Base-by-base conservation (phyloP, 371 early-diverging fungal species). In the Zychaea mexicana region DNA sequence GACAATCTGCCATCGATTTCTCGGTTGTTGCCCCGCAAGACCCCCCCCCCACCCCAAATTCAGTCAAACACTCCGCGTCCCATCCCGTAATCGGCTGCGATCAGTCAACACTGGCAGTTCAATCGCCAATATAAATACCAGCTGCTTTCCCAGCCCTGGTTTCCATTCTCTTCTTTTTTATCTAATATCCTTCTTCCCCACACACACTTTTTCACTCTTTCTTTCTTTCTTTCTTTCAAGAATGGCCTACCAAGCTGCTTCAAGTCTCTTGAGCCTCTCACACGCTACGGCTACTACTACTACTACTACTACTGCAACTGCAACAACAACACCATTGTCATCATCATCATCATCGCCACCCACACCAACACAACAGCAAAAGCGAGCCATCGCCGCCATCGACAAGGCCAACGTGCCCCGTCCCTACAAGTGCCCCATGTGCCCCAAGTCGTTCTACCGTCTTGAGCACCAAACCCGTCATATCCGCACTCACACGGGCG, bases 401-500 rank as follows among this genome's bases (percentile, higher is more conserved):
- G 77, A 80, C 31, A 80, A 77, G 66, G 66, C 76, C 9, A 70
- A 72, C 30, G 64, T 75, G 9, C 86, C 86, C 31, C 81, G 88
- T 65, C 86, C 88, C 38, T 88, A 87, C 77, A 82, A 87, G 68
- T 88, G 88, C 65, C 85, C 86, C 8, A 83, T 86, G 72, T 88
- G 88, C 66, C 82, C 85, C 49, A 88, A 86, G 76, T 85, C 87
- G 28, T 88, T 88, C 65, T 85, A 84, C 60, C 85, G 92, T 32
- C 80, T 90, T 22, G 92, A 92, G 72, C 92, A 92, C 75, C 90
- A 90, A 76, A 91, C 91, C 13, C 87, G 96, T 52, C 96, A 96
- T 73, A 89, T 92, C 70, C 87, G 94, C 66, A 95, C 94, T 8
- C 96, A 96, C 68, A 96, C 96, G 2, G 95, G 95, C 30, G 96